Percentiles rank a stretch among this genome's conserved stretches.
phyloP scores from a whole-genome alignment of 495 filamentous ascomycete species.

The Hypoxylon perforatum region DNA sequence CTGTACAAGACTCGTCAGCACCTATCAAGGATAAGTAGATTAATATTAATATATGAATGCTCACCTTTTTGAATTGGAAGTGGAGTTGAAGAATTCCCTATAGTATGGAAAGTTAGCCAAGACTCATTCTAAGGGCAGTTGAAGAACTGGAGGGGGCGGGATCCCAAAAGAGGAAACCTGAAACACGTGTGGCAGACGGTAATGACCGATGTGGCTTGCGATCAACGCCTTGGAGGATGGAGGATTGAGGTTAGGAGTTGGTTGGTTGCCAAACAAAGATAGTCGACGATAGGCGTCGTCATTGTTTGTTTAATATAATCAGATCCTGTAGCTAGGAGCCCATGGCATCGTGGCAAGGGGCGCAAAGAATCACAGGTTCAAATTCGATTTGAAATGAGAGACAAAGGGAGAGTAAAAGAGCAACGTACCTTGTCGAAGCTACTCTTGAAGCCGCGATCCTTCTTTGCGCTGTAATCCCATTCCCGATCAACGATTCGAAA shows the following conservation, averaged over 20 bases:
- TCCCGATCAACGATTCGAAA: slow-evolving; percentile 99
- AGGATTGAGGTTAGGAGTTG: too few relatives aligned
- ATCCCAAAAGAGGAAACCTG: slow-evolving; percentile 15
- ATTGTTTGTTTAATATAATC: slow-evolving; percentile 13
- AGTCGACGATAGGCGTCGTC: slow-evolving; percentile 14
- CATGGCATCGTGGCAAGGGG: slow-evolving; percentile 14
- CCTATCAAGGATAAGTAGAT: background rate
- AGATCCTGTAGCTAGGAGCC: background rate
- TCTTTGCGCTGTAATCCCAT: slow-evolving; percentile 98
- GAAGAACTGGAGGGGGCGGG: slow-evolving; percentile 16
- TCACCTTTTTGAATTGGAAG: slow-evolving; percentile 93
- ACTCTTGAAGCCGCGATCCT: slow-evolving; percentile 93
- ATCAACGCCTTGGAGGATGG: slow-evolving; percentile 19
- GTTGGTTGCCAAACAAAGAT: slow-evolving; percentile 5
- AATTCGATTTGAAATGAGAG: slow-evolving; percentile 6
- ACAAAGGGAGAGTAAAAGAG: slow-evolving; percentile 22
- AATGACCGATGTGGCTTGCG: slow-evolving; percentile 33
- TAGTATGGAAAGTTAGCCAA: slow-evolving; percentile 38
- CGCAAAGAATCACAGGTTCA: background rate
- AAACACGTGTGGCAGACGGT: slow-evolving; percentile 22
- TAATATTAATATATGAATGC: slow-evolving; percentile 9
- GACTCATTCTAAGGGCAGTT: slow-evolving; percentile 14
- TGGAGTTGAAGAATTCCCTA: slow-evolving; percentile 96
- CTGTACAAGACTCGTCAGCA: slow-evolving; percentile 59
- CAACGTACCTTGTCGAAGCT: slow-evolving; percentile 93